Evolutionary conservation across 2,329 filamentous ascomycete species (phyloP), one percentile per base, ranked within the genome.

Genomic region (Calcarisporium arbuscula): DNA sequence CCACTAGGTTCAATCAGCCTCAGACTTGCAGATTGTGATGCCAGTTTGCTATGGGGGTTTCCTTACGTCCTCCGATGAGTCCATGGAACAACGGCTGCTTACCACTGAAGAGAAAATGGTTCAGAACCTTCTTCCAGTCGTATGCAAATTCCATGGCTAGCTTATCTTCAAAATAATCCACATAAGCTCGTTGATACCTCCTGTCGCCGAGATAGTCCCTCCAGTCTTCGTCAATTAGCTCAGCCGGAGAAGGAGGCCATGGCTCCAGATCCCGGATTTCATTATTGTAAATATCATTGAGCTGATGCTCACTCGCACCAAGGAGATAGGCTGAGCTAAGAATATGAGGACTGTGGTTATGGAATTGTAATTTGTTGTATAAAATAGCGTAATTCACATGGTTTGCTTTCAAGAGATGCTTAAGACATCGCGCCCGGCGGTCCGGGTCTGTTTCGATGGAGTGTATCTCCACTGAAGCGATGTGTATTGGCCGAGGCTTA

Each of bases 81-180:
- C 82, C 80, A 60, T 94, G 85, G 50, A 94, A 74, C 38, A 98
- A 61, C 5, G 90, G 89, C 53, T 84, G 68, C 32, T 85, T 72
- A 21, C 80, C 82, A 27, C 70, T 61, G 44, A 90, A 85, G 29
- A 98, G 60, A 53, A 83, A 96, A 41, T 89, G 75, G 4, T 77
- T 65, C 8, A 94, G 66, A 4, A 94, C 76, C 34, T 70, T 67
- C 52, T 82, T 85, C 86, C 92, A 95, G 53, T 95, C 76, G 55
- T 95, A 96, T 22, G 77, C 70, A 49, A 80, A 75, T 19, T 67
- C 64, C 57, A 75, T 64, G 4, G 85, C 88, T 19, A 96, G 67
- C 50, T 87, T 79, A 56, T 98, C 92, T 57, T 98, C 92, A 53
- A 94, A 96, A 56, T 92, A 96, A 56, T 98, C 89, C 36, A 98